A percentile compares a stretch with the other conserved stretches of the same genome.
Conservation (phyloP, 768 basidiomycete genomes). For the Daedaleopsis sinensis region DNA sequence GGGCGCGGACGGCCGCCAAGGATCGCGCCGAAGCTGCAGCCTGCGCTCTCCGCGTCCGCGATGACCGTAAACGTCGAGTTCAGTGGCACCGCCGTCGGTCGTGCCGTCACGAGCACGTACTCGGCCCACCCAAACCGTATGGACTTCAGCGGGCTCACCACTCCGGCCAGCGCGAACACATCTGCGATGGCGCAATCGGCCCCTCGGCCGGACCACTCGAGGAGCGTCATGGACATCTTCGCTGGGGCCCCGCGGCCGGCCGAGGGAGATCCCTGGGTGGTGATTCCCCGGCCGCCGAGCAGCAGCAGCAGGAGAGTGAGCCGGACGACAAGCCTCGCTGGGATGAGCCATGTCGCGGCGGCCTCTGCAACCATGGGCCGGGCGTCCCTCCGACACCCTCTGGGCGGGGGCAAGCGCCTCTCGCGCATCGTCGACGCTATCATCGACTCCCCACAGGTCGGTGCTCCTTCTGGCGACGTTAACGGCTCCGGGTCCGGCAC, state of each 20-base stretch:
- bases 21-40: slow-evolving; percentile 76
- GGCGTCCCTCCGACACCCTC: slow-evolving; percentile 26
- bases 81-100: slow-evolving; percentile 67
- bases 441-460: slow-evolving; percentile 52
- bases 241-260: slow-evolving; percentile 74
- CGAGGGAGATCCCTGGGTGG: slow-evolving; percentile 71
- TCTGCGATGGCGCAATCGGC: slow-evolving; percentile 16
- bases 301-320: not conserved
- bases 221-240: slow-evolving; percentile 82
- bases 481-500: slow-evolving; percentile 40
- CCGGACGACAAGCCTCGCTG: slow-evolving; percentile 3
- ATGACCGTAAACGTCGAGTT: slow-evolving; percentile 98
- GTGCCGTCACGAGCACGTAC: slow-evolving; percentile 50
- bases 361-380: slow-evolving; percentile 27
- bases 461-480: slow-evolving; percentile 9
- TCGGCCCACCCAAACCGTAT: slow-evolving; percentile 22
- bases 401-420: slow-evolving; percentile 36
- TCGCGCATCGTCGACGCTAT: slow-evolving; percentile 81
- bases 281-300: slow-evolving; percentile 46
- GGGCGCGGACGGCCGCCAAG: slow-evolving; percentile 40
- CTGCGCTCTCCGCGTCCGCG: slow-evolving; percentile 84
- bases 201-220: slow-evolving; percentile 23
- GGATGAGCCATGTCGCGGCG: not conserved
- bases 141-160: slow-evolving; percentile 14
- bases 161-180: not conserved